Conservation (phyloP, 257 asterid genomes). For the Penstemon barbatus region DNA sequence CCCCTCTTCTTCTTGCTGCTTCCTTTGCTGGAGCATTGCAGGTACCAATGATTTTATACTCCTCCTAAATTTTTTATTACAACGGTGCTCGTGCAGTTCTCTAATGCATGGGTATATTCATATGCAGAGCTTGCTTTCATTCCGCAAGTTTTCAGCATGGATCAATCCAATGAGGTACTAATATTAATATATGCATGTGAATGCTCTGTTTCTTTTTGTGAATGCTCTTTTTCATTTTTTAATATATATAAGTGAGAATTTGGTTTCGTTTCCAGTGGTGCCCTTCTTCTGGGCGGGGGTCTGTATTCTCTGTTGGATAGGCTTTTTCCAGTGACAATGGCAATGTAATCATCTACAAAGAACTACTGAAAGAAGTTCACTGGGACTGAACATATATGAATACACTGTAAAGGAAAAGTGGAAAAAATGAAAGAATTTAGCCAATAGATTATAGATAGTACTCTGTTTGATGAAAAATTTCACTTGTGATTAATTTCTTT, state of each 20-base stretch:
- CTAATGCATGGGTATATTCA: conserved; percentile 24
- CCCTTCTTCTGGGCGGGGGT: conserved; percentile 90
- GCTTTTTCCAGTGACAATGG: conserved; percentile 76
- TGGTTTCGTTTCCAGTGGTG: conserved; percentile 57
- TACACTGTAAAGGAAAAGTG: too few relatives aligned
- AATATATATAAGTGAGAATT: neutral
- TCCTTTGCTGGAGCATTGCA: conserved; percentile 97
- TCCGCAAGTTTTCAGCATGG: conserved; percentile 97
- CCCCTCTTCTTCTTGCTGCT: conserved; percentile 96
- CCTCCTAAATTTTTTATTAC: too few relatives aligned
- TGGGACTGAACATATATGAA: too few relatives aligned
- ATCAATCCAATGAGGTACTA: conserved; percentile 79
- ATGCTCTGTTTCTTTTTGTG: neutral
- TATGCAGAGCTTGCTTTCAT: conserved; percentile 86
- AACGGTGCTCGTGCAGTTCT: neutral
- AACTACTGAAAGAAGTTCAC: neutral
- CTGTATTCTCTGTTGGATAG: conserved; percentile 73
- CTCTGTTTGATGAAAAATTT: too few relatives aligned
- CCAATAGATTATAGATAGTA: too few relatives aligned
- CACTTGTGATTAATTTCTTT: too few relatives aligned
- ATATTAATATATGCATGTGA: neutral
- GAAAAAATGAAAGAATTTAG: too few relatives aligned
- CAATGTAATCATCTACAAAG: conserved; percentile 46
- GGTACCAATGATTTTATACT: conserved; percentile 39
- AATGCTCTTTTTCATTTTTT: conserved; percentile 5